A percentile compares a stretch with the other conserved stretches of the same genome.
Evolutionary conservation across 2,329 filamentous ascomycete genomes (phyloP).

Genomic region (Diaporthe humulicola): DNA sequence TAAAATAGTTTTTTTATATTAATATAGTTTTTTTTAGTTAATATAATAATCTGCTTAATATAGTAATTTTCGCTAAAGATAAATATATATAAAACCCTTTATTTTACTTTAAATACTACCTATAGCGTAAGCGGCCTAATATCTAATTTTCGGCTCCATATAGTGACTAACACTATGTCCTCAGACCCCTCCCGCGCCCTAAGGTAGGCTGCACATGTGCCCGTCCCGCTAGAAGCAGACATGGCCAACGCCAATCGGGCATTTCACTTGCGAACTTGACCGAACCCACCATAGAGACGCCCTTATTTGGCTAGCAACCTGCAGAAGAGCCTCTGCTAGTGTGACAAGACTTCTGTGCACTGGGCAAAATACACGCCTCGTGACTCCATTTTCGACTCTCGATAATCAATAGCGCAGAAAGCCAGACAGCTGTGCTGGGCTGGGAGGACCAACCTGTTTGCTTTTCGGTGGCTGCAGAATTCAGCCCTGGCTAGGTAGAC

Average conservation of each 20-base stretch:
- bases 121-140: no score
- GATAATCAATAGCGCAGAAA: not conserved
- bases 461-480: not conserved
- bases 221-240: not conserved
- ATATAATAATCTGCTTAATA: no score
- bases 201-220: not conserved
- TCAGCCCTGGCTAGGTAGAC: not conserved
- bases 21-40: no score
- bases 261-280: not conserved
- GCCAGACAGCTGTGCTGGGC: not conserved
- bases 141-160: no score
- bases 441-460: not conserved
- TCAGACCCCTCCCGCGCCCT: no score
- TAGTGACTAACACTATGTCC: no score
- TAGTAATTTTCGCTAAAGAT: no score
- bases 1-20: no score
- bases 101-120: no score
- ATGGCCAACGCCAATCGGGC: not conserved
- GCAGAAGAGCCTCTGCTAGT: not conserved
- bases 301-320: constrained; percentile 1
- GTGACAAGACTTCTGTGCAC: not conserved
- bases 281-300: not conserved
- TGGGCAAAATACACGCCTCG: not conserved
- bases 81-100: no score
- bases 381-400: not conserved